Conservation (phyloP, 371 early-diverging fungal species). For the Vairimorpha ceranae region DNA sequence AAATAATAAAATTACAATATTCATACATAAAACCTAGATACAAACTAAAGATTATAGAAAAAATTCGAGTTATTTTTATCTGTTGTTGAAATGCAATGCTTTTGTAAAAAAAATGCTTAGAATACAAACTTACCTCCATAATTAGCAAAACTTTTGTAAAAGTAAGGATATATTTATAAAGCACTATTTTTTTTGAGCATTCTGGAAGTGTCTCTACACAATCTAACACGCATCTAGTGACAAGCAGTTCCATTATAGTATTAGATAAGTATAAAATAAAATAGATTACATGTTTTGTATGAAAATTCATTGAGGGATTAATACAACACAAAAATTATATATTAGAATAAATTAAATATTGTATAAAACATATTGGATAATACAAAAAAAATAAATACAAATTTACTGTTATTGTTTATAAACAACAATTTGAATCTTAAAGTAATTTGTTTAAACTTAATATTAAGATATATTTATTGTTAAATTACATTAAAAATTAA, state of each 20-base stretch:
- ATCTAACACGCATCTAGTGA: neutral
- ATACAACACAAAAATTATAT: too few relatives aligned
- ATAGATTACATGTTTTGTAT: neutral
- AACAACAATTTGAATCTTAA: too few relatives aligned
- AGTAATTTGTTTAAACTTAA: too few relatives aligned
- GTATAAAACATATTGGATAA: too few relatives aligned
- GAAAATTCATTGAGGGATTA: too few relatives aligned
- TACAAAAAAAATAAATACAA: too few relatives aligned
- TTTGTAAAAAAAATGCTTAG: neutral
- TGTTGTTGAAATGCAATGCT: neutral
- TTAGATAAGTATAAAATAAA: neutral
- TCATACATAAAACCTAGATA: neutral
- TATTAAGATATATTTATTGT: too few relatives aligned
- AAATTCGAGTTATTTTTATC: neutral
- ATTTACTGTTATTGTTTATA: too few relatives aligned
- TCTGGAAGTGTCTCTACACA: neutral
- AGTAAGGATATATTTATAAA: neutral
- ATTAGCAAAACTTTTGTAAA: neutral
- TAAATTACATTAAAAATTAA: too few relatives aligned
- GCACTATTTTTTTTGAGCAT: neutral
- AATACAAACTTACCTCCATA: neutral
- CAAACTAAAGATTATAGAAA: neutral
- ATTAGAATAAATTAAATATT: too few relatives aligned
- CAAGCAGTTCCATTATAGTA: neutral
- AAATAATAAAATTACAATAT: neutral